A percentile compares a stretch with the other conserved stretches of the same genome.
Evolutionary conservation across 1,284 basidiomycete species (phyloP).

Genomic region (Austroboletus rostrupii): DNA sequence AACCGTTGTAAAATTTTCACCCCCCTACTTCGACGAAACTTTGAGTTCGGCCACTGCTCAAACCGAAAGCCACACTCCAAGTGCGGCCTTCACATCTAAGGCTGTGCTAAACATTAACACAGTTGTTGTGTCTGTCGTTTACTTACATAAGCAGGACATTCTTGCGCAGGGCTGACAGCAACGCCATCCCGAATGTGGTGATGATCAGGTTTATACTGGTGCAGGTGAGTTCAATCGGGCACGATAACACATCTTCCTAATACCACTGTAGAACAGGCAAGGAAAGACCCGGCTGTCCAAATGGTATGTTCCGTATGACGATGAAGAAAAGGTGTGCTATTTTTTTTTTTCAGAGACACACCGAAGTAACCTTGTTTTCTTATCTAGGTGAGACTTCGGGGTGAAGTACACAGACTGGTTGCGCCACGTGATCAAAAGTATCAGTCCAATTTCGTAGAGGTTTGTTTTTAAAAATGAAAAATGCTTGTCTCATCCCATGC

Average conservation of each 20-base stretch:
- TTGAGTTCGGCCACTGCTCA: too few species aligned
- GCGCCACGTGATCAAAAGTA: constrained; percentile 98
- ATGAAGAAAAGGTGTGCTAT: constrained; percentile 83
- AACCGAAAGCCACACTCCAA: too few species aligned
- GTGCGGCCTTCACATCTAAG: too few species aligned
- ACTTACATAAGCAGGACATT: too few species aligned
- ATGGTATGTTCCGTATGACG: constrained; percentile 95
- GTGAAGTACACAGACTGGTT: constrained; percentile 93
- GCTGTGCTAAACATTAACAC: too few species aligned
- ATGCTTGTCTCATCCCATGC: constrained; percentile 4
- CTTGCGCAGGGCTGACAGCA: too few species aligned
- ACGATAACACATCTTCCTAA: background rate
- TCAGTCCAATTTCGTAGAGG: constrained; percentile 99
- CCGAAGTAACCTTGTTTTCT: constrained; percentile 2
- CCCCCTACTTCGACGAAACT: too few species aligned
- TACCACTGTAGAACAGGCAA: constrained; percentile 76
- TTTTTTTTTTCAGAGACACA: background rate
- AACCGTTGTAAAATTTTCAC: too few species aligned
- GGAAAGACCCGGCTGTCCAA: constrained; percentile 96
- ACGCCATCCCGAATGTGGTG: background rate
- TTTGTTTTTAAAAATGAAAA: constrained; percentile 34
- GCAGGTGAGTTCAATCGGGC: constrained; percentile 10
- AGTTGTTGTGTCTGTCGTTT: too few species aligned
- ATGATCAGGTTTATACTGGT: constrained; percentile 31
- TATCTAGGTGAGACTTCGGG: constrained; percentile 78